Evolutionary conservation across 164 flowering plant species (phyloP).

Genomic region (Tetracentron sinense): DNA sequence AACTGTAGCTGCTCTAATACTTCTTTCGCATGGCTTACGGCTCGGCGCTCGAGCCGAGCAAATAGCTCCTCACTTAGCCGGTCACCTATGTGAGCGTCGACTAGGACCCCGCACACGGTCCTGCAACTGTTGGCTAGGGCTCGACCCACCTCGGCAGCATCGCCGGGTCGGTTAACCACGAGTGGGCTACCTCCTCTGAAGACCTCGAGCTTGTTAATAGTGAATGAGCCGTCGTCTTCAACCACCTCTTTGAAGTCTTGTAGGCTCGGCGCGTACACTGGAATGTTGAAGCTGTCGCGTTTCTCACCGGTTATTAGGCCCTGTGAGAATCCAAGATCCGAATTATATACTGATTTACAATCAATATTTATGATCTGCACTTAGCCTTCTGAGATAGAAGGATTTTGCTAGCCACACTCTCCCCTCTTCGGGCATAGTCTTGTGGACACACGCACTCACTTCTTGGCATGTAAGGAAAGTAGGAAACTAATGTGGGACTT

Average conservation of each 20-base stretch:
- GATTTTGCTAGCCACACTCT: no score
- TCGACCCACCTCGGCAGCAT: conserved; percentile 66
- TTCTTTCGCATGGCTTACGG: conserved; percentile 55
- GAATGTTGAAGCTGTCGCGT: conserved; percentile 80
- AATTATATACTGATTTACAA: no score
- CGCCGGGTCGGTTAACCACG: conserved; percentile 62
- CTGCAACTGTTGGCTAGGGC: conserved; percentile 73
- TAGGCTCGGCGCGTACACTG: conserved; percentile 77
- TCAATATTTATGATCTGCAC: no score
- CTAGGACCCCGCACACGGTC: conserved; percentile 75
- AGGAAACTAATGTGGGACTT: no score
- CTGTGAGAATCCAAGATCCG: conserved; percentile 35
- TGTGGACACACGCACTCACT: no score
- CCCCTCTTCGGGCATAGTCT: no score
- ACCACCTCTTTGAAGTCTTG: conserved; percentile 88
- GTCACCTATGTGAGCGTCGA: conserved; percentile 88
- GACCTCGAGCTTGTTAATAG: conserved; percentile 59
- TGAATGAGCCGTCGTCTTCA: conserved; percentile 63
- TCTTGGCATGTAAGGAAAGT: no score
- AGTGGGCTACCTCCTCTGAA: conserved; percentile 86
- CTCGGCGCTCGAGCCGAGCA: conserved; percentile 51
- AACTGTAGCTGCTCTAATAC: conserved; percentile 68
- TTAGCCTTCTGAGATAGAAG: no score
- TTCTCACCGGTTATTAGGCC: conserved; percentile 50
- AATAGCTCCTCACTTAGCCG: conserved; percentile 63